phyloP scores from a whole-genome alignment of 2,329 filamentous ascomycete genomes.

The Monascus ruber region DNA sequence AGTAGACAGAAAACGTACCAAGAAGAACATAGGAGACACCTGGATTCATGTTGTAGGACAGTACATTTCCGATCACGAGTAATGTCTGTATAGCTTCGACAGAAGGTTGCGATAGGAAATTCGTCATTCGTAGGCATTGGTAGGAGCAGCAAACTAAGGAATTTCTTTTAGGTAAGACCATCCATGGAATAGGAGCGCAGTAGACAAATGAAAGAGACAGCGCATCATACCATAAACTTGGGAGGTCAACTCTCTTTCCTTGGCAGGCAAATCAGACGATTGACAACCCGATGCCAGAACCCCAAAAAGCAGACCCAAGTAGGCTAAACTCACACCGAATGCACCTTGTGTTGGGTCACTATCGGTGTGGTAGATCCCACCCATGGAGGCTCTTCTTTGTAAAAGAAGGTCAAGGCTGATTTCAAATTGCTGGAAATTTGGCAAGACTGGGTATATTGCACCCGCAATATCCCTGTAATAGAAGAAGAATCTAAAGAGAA shows the following conservation, averaged over 20 bases:
- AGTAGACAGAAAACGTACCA: conserved; percentile 18
- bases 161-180: background rate
- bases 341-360: conserved; percentile 43
- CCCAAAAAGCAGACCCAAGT: conserved; percentile 50
- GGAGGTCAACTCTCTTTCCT: conserved; percentile 51
- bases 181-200: background rate
- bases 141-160: conserved; percentile 50
- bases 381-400: conserved; percentile 37
- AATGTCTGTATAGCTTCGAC: conserved; percentile 52
- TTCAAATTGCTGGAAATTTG: conserved; percentile 45
- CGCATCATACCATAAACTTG: conserved; percentile 46
- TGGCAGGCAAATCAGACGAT: conserved; percentile 45
- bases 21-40: conserved; percentile 52
- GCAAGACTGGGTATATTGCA: conserved; percentile 50
- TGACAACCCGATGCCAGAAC: conserved; percentile 53
- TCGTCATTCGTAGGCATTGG: conserved; percentile 52
- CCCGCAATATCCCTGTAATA: conserved; percentile 48
- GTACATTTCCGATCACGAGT: conserved; percentile 50
- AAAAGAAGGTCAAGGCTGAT: conserved; percentile 43
- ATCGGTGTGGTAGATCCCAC: conserved; percentile 29
- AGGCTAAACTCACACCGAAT: conserved; percentile 47
- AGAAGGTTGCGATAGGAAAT: conserved; percentile 51
- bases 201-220: background rate
- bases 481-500: conserved; percentile 38
- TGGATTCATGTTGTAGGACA: conserved; percentile 54